These are phyloP conservation scores for Saccharomycopsis hybrid DNA, from an alignment of 1,139 yeast species.

Conservation along the genomic window DNA sequence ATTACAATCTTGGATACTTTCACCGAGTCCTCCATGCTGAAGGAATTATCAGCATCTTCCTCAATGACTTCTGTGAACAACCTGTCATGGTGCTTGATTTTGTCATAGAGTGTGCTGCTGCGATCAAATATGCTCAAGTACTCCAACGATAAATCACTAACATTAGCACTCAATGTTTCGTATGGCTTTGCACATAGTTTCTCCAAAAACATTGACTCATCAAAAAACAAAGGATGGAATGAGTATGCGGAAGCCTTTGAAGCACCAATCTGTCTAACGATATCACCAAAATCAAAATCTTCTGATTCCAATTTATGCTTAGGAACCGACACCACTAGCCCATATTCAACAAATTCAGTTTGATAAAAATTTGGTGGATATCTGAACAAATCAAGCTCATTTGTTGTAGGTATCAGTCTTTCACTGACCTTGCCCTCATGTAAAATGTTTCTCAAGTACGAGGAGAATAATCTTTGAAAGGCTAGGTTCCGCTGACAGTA, in stretches of 20 bases:
- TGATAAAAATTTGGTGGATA: slow-evolving; percentile 7
- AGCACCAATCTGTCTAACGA: slow-evolving; percentile 3
- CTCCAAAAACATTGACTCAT: slow-evolving; percentile 14
- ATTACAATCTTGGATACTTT: slow-evolving; percentile 18
- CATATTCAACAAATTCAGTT: slow-evolving; percentile 8
- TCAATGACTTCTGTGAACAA: background rate
- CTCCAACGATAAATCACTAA: slow-evolving; percentile 7
- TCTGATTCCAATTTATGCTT: background rate
- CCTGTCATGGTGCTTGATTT: slow-evolving; percentile 1
- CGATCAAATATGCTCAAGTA: slow-evolving; percentile 11
- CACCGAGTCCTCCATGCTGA: slow-evolving; percentile 1
- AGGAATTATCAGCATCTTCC: background rate
- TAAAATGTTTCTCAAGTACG: slow-evolving; percentile 11
- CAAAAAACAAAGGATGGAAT: slow-evolving; percentile 11
- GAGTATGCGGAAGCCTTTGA: slow-evolving; percentile 7
- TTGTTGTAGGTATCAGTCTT: too few relatives aligned
- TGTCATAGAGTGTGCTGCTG: slow-evolving; percentile 1
- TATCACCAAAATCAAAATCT: slow-evolving; percentile 1
- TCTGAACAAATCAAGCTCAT: background rate
- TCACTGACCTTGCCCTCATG: background rate
- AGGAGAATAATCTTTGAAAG: slow-evolving; percentile 13
- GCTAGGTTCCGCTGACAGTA: slow-evolving; percentile 11
- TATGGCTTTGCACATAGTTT: slow-evolving; percentile 13
- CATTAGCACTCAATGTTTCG: slow-evolving; percentile 1
- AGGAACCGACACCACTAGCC: slow-evolving; percentile 13